phyloP scores from a whole-genome alignment of 2,329 filamentous ascomycete species.

The Cercospora sp. region DNA sequence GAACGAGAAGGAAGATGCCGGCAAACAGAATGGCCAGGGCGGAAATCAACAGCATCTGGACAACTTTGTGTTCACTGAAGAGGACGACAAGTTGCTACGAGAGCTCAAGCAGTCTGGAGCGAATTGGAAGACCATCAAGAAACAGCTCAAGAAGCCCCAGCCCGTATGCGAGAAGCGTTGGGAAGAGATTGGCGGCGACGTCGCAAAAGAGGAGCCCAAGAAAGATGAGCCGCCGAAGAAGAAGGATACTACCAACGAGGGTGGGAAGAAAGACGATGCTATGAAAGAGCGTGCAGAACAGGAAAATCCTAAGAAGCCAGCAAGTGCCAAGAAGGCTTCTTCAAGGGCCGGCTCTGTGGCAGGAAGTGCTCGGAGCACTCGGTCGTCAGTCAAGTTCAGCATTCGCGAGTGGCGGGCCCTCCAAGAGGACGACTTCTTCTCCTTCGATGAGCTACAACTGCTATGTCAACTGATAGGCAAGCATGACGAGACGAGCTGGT shows the following conservation, averaged over 20 bases:
- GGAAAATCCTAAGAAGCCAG: slow-evolving; percentile 11
- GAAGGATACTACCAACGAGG: slow-evolving; percentile 24
- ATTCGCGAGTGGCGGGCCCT: slow-evolving; percentile 35
- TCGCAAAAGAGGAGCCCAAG: slow-evolving; percentile 13
- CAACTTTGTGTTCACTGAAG: slow-evolving; percentile 21
- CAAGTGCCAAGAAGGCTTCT: slow-evolving; percentile 15
- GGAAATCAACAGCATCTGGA: not conserved
- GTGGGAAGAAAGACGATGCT: slow-evolving; percentile 22
- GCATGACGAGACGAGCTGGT: slow-evolving; percentile 44
- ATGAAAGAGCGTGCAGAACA: slow-evolving; percentile 24
- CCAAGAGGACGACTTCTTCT: slow-evolving; percentile 40
- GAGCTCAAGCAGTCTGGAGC: slow-evolving; percentile 4
- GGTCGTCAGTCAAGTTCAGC: slow-evolving; percentile 31
- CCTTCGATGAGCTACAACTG: slow-evolving; percentile 42
- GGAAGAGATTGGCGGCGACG: slow-evolving; percentile 14
- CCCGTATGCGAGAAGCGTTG: slow-evolving; percentile 15
- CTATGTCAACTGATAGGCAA: slow-evolving; percentile 47
- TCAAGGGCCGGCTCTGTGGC: slow-evolving; percentile 21
- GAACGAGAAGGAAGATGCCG: slow-evolving; percentile 7
- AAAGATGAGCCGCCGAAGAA: slow-evolving; percentile 16
- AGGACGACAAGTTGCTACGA: slow-evolving; percentile 26
- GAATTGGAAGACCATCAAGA: slow-evolving; percentile 16
- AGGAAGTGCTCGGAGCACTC: slow-evolving; percentile 16
- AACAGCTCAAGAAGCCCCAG: slow-evolving; percentile 11
- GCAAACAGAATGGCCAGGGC: not conserved